These are phyloP conservation scores for Pisolithus tinctorius DNA, from an alignment of 768 basidiomycete genomes.

Conservation along the genomic window DNA sequence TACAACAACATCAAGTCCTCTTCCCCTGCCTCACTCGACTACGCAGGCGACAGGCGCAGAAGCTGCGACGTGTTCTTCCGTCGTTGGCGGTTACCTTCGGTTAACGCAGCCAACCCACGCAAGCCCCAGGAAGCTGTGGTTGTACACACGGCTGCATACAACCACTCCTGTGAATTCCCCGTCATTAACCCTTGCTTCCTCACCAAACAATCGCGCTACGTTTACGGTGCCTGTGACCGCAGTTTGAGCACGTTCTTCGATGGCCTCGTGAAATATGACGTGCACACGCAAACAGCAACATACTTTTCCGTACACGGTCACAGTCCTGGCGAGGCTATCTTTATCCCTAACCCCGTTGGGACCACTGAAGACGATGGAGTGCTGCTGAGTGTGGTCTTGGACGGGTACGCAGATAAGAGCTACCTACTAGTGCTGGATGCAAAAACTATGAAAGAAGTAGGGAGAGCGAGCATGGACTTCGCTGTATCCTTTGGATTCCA, in stretches of 20 bases:
- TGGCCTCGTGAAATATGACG: slow-evolving; percentile 31
- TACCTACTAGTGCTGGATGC: slow-evolving; percentile 32
- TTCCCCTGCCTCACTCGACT: slow-evolving; percentile 18
- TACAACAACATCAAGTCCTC: slow-evolving; percentile 23
- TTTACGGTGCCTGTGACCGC: slow-evolving; percentile 25
- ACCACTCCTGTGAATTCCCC: slow-evolving; percentile 31
- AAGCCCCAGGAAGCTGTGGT: slow-evolving; percentile 14
- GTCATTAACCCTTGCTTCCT: slow-evolving; percentile 26
- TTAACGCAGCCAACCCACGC: slow-evolving; percentile 10
- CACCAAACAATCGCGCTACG: slow-evolving; percentile 26
- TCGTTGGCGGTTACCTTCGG: slow-evolving; percentile 26
- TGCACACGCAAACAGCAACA: slow-evolving; percentile 10
- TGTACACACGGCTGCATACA: slow-evolving; percentile 16
- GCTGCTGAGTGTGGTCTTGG: slow-evolving; percentile 31
- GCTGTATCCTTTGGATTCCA: slow-evolving; percentile 32
- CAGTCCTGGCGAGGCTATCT: slow-evolving; percentile 33
- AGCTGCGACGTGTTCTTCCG: slow-evolving; percentile 18
- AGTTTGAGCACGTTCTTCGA: slow-evolving; percentile 27
- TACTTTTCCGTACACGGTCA: slow-evolving; percentile 25
- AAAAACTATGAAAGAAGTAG: slow-evolving; percentile 29
- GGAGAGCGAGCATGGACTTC: slow-evolving; percentile 29
- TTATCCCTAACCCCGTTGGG: slow-evolving; percentile 22
- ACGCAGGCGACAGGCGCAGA: slow-evolving; percentile 14
- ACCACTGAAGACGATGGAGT: slow-evolving; percentile 31
- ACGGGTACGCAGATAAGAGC: slow-evolving; percentile 24